These are phyloP conservation scores for Vanrija humicola DNA, from an alignment of 1,284 basidiomycete species.

Conservation along the genomic window DNA sequence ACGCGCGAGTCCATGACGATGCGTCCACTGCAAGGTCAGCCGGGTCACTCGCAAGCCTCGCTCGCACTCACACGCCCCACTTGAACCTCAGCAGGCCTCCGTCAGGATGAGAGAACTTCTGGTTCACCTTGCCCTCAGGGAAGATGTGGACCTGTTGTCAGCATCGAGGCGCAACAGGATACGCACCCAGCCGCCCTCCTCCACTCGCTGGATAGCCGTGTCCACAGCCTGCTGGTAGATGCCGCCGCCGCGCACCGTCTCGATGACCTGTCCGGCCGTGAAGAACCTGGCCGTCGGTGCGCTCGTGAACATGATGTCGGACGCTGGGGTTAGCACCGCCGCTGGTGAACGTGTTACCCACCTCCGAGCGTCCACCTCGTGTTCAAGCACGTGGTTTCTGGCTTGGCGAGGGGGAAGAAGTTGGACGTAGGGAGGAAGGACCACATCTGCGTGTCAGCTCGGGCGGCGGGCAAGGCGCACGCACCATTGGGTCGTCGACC, in stretches of 20 bases:
- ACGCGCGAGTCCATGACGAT: constrained; percentile 73
- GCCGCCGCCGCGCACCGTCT: constrained; percentile 84
- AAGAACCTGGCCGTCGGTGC: constrained; percentile 80
- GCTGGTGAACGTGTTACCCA: constrained; percentile 3
- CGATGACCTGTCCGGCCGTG: constrained; percentile 82
- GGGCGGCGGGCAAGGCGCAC: not conserved
- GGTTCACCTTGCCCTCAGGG: constrained; percentile 88
- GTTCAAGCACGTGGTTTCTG: constrained; percentile 35
- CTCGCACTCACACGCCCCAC: constrained; percentile 81
- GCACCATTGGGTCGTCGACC: constrained; percentile 47
- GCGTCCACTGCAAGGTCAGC: constrained; percentile 58
- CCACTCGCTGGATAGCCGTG: constrained; percentile 69
- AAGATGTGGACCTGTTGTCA: constrained; percentile 77
- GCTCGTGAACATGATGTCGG: constrained; percentile 95
- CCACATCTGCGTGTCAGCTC: constrained; percentile 66
- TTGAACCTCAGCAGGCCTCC: constrained; percentile 75
- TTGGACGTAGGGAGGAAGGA: constrained; percentile 65
- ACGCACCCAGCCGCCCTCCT: constrained; percentile 78
- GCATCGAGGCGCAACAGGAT: not conserved
- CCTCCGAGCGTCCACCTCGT: constrained; percentile 47
- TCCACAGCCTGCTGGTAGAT: constrained; percentile 87
- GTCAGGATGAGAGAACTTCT: constrained; percentile 58
- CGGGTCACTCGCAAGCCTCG: constrained; percentile 8
- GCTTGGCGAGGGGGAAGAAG: constrained; percentile 53
- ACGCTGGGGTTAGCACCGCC: constrained; percentile 55